Conservation (phyloP, 2,329 filamentous ascomycete species). For the Fusarium cyanostomum region DNA sequence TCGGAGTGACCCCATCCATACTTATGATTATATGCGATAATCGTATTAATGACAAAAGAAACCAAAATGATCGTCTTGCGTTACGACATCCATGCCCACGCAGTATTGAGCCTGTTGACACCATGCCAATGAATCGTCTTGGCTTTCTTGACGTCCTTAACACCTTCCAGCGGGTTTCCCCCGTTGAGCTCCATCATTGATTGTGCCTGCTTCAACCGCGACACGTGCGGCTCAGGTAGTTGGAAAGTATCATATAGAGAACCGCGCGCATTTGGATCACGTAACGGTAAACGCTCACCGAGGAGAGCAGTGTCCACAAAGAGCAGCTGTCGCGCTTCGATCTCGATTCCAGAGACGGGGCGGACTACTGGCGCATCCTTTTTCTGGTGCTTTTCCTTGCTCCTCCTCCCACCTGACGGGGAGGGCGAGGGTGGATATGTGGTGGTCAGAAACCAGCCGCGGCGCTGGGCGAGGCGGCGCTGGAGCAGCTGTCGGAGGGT, state of each 20-base stretch:
- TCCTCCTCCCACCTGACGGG: slow-evolving; percentile 5
- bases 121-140: slow-evolving; percentile 44
- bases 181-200: slow-evolving; percentile 43
- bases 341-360: slow-evolving; percentile 29
- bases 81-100: slow-evolving; percentile 45
- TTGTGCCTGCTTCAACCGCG: slow-evolving; percentile 31
- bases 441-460: slow-evolving; percentile 28
- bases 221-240: slow-evolving; percentile 29
- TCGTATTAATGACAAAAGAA: neutral
- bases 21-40: neutral
- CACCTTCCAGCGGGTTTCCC: slow-evolving; percentile 24
- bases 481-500: slow-evolving; percentile 31
- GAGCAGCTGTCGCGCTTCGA: slow-evolving; percentile 29
- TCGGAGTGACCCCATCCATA: neutral
- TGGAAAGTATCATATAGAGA: slow-evolving; percentile 43
- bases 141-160: slow-evolving; percentile 23
- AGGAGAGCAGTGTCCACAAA: slow-evolving; percentile 14
- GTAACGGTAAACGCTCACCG: slow-evolving; percentile 34
- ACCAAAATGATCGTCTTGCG: neutral
- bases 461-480: slow-evolving; percentile 18
- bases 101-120: slow-evolving; percentile 43
- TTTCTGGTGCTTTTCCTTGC: slow-evolving; percentile 3
- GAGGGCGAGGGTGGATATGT: slow-evolving; percentile 15
- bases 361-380: neutral
- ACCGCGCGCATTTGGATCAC: slow-evolving; percentile 20